Evolutionary conservation across 2,329 filamentous ascomycete species (phyloP).

Genomic region (Fusarium fujikuroi): DNA sequence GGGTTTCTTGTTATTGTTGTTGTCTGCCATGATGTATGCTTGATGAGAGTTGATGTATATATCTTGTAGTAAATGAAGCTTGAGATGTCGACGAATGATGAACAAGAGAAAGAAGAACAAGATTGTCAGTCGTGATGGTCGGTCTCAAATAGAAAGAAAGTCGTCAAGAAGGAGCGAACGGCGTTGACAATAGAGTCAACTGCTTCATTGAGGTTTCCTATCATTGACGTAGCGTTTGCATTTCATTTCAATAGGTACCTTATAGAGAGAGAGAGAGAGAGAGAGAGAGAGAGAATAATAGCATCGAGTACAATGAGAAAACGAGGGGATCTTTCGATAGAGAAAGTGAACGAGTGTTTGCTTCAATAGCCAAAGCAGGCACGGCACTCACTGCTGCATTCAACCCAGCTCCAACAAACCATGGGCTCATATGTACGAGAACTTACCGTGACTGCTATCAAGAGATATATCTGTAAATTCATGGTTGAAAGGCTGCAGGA

Average conservation of each 20-base stretch:
- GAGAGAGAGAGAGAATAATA: background rate
- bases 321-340: background rate
- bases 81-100: background rate
- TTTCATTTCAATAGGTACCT: background rate
- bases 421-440: background rate
- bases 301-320: background rate
- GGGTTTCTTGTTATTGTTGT: background rate
- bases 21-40: conserved; percentile 1
- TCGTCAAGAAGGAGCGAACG: conserved; percentile 5
- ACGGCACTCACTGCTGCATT: background rate
- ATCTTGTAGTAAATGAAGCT: background rate
- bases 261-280: background rate
- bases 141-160: background rate
- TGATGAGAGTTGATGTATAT: background rate
- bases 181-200: conserved; percentile 1
- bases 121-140: background rate
- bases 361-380: background rate
- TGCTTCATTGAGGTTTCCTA: background rate
- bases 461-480: background rate
- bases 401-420: background rate
- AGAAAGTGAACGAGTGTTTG: conserved; percentile 4
- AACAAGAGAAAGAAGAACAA: background rate
- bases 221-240: conserved; percentile 4
- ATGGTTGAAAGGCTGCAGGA: background rate
- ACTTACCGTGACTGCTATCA: background rate